Evolutionary conservation across 805 yeast species (phyloP), one percentile per base, ranked within the genome.

Genomic region (Tetrapisispora namnaoensis): DNA sequence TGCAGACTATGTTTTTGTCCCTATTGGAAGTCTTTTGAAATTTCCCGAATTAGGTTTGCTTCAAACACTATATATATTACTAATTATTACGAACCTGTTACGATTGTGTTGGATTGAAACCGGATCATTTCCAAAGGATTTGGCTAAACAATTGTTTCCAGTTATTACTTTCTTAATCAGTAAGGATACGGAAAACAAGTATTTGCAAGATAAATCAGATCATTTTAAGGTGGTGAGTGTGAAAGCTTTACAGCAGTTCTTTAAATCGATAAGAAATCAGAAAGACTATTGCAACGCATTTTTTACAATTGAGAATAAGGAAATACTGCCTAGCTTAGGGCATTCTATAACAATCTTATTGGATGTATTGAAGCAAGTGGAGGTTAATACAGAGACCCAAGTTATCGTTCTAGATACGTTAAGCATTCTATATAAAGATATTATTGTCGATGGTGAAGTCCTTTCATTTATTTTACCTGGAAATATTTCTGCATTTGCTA

Each of bases 1-100:
- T 18, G 83, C 83, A 0, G 85, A 82, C 51, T 80, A 81, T 50
- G 70, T 82, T 1, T 80, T 80, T 61, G 73, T 79, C 13, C 88
- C 89, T 0, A 55, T 83, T 2, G 73, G 79, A 1, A 73, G 74
- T 47, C 58, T 83, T 9, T 61, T 83, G 38, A 74, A 75, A 49
- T 74, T 74, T 40, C 71, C 71, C 1, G 52, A 68, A n/a, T 57
- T 80, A 1, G 70, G 74, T 2, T 77, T 75, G 42, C 54, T 71
- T 0, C 77, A 72, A 43, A 64, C 72, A 2, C 80, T 77, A 49
- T 62, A 67, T 27, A 58, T 76, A 1, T 56, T 82, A 10, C 61
- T 68, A n/a, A 69, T 78, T 17, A 55, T 82, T 2, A 59, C 68
- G 4, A 55, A 69, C 4, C 58, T 82, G n/a, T 63, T 79, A 20